Evolutionary conservation across 768 basidiomycete species (phyloP).

Genomic region (Amanita exitialis): DNA sequence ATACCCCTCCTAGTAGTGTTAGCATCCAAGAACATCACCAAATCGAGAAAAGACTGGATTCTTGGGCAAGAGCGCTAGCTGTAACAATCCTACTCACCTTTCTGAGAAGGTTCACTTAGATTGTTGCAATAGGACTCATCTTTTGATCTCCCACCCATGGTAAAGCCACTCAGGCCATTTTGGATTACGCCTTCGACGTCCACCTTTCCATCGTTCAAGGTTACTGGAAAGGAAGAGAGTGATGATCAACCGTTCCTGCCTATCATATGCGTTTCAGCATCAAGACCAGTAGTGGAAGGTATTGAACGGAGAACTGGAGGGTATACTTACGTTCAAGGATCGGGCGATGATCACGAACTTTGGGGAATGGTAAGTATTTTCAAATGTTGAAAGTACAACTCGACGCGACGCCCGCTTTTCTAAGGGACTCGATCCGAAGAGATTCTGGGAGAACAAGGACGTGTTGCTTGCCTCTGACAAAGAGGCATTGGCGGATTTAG

Average conservation of each 20-base stretch:
- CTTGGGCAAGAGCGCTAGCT: constrained; percentile 59
- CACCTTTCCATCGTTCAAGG: constrained; percentile 15
- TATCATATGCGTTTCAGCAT: constrained; percentile 33
- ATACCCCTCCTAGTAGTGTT: constrained; percentile 62
- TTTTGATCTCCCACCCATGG: background rate
- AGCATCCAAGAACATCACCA: constrained; percentile 72
- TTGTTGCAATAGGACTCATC: background rate
- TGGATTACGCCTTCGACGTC: constrained; percentile 19
- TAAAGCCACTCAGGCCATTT: background rate
- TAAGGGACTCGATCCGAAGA: constrained; percentile 64
- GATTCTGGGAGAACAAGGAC: constrained; percentile 58
- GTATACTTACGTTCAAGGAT: constrained; percentile 86
- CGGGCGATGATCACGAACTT: constrained; percentile 90
- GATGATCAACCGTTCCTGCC: constrained; percentile 14
- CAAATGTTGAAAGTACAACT: background rate
- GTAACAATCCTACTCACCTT: constrained; percentile 41
- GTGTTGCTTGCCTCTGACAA: constrained; percentile 27
- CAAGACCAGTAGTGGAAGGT: constrained; percentile 53
- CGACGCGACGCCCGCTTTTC: constrained; percentile 1
- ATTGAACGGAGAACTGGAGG: constrained; percentile 54
- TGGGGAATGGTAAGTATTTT: constrained; percentile 61
- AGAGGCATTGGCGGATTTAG: background rate
- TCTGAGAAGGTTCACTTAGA: constrained; percentile 15
- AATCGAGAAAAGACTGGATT: constrained; percentile 55
- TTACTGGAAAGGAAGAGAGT: background rate